Base-by-base conservation (phyloP, 768 basidiomycete genomes). In the Leccinum fibrillosum region DNA sequence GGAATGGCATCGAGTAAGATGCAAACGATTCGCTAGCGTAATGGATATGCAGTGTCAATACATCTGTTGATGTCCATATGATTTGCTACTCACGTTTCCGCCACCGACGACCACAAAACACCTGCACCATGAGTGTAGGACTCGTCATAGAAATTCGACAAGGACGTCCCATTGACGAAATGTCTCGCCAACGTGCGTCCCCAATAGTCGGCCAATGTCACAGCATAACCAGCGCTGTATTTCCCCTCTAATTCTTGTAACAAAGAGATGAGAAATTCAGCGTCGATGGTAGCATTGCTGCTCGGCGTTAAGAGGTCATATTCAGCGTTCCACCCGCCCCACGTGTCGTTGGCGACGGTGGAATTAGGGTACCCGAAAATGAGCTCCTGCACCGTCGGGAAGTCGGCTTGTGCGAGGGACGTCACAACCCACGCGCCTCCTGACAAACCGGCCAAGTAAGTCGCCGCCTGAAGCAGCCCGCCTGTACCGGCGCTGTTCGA, bases 361-460 rank as follows among this genome's bases (percentile, higher is more conserved):
- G 66, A 9, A n/a, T 57, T 21, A 9, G 62, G 12, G 19, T 67
- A 65, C 8, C 76, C 77, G 7, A 79, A 73, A 1, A 70, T 37
- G 39, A 79, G 70, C 12, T 79, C 73, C 28, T 76, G 73, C 0
- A 78, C 69, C 11, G 68, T 71, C 5, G 76, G 74, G 44, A 80
- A 74, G 66, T 76, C 72, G 56, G 76, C 73, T 53, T 80, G 73
- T 1, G 67, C 67, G 39, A 80, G 72, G 3, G 77, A 80, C 13
- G 75, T 75, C 32, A 75, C 30, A 5, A 77, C 49, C 76, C 76
- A 77, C 0, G 73, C 68, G 2, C 75, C 75, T 2, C 80, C 81
- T 0, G 80, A 81, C 11, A 86, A 69, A 1, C 82, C 86, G 1
- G 82, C 53, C 15, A 83, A 64, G 66, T 86, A 86, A 1, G 77